A percentile compares a stretch with the other conserved stretches of the same genome.
These are phyloP conservation scores for Dioszegia crocea DNA, from an alignment of 768 basidiomycete species.

Conservation along the genomic window DNA sequence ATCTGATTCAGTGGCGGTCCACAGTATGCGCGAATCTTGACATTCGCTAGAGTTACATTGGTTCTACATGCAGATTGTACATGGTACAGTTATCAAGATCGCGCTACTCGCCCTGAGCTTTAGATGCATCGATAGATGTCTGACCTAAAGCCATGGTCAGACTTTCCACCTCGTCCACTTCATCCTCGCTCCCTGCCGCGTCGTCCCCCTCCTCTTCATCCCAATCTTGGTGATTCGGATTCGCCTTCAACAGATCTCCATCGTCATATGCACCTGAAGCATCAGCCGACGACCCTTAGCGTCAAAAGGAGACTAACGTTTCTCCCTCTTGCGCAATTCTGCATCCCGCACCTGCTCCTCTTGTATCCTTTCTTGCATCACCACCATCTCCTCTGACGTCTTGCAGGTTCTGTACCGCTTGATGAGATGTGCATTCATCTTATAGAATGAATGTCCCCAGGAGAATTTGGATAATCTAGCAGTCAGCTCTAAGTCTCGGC, in stretches of 20 bases:
- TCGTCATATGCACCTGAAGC: constrained; percentile 25
- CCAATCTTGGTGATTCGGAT: constrained; percentile 41
- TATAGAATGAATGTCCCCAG: constrained; percentile 84
- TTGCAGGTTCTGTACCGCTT: constrained; percentile 71
- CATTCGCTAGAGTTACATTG: too few relatives aligned
- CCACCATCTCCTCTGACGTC: constrained; percentile 48
- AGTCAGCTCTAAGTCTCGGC: too few relatives aligned
- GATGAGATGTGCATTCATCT: constrained; percentile 71
- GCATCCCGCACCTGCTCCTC: constrained; percentile 42
- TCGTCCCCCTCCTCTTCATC: constrained; percentile 20
- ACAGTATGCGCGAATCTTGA: too few relatives aligned
- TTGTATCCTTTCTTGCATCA: constrained; percentile 49
- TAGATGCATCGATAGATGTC: background rate
- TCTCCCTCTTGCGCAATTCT: constrained; percentile 30
- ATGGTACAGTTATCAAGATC: background rate
- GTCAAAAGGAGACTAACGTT: constrained; percentile 5
- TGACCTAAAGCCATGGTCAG: constrained; percentile 12
- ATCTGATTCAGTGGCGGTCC: too few relatives aligned
- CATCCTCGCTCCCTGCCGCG: constrained; percentile 38
- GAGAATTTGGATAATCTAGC: constrained; percentile 67
- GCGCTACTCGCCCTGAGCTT: background rate
- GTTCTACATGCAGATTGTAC: background rate
- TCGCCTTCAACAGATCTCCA: constrained; percentile 34
- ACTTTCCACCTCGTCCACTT: constrained; percentile 42
- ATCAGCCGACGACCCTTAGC: background rate